Percentiles rank a stretch among this genome's conserved stretches.
Evolutionary conservation across 179 eudicot species (phyloP).

Genomic region (Vitellaria paradoxa): DNA sequence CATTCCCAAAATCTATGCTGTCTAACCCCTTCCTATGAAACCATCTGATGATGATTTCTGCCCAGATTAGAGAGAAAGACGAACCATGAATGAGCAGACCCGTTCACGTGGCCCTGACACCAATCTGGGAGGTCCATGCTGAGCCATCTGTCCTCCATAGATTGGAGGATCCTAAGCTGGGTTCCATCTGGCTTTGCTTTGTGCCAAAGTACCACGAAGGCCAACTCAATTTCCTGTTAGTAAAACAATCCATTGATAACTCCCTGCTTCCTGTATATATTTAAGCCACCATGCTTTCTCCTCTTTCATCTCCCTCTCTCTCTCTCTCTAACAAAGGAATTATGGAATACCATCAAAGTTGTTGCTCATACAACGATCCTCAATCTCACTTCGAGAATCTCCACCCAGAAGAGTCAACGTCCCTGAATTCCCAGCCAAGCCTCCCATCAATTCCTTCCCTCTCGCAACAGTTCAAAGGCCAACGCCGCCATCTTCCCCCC

Average conservation of each 20-base stretch:
- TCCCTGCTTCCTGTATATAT: constrained; percentile 8
- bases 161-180: not conserved
- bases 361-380: constrained; percentile 4
- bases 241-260: not conserved
- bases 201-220: not conserved
- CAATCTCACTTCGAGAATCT: constrained; percentile 13
- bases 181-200: constrained; percentile 16
- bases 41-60: constrained; percentile 8
- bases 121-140: no score
- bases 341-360: constrained; percentile 19
- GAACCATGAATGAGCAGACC: not conserved
- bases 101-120: constrained; percentile 17
- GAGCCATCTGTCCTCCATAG: no score
- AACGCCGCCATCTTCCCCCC: constrained; percentile 18
- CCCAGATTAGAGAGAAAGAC: not conserved
- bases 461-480: constrained; percentile 10
- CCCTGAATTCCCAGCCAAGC: constrained; percentile 34
- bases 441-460: constrained; percentile 53
- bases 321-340: constrained; percentile 5
- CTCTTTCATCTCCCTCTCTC: not conserved
- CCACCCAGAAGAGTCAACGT: constrained; percentile 11
- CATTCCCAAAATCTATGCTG: constrained; percentile 9
- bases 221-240: constrained; percentile 7
- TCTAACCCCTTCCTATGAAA: constrained; percentile 12
- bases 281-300: not conserved